Conservation (phyloP, 1,139 yeast species). For the Magnusiomyces sp. region DNA sequence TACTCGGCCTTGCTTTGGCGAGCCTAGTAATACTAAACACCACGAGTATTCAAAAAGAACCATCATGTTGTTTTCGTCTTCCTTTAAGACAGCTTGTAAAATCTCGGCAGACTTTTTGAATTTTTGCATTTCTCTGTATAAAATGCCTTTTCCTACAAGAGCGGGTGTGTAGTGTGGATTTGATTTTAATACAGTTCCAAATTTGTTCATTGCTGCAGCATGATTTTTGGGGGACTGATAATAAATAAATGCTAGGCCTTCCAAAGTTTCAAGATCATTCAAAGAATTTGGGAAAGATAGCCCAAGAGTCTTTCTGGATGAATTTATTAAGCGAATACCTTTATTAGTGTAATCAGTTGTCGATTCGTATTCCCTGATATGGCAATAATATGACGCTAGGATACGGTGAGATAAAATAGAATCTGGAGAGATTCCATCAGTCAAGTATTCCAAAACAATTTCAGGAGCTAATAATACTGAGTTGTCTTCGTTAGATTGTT, state of each 20-base stretch:
- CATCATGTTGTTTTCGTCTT: constrained; percentile 46
- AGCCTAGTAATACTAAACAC: constrained; percentile 56
- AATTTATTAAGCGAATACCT: constrained; percentile 48
- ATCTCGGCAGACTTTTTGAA: constrained; percentile 45
- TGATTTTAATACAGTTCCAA: constrained; percentile 48
- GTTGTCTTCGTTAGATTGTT: constrained; percentile 22
- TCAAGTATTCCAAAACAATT: constrained; percentile 46
- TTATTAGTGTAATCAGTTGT: constrained; percentile 53
- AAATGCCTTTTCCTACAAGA: constrained; percentile 72
- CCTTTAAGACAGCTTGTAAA: constrained; percentile 43
- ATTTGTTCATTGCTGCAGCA: constrained; percentile 61
- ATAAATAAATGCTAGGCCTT: constrained; percentile 74
- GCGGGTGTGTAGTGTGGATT: constrained; percentile 53
- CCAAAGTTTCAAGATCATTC: constrained; percentile 51
- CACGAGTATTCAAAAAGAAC: constrained; percentile 71
- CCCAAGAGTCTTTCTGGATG: constrained; percentile 41
- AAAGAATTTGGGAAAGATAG: constrained; percentile 44
- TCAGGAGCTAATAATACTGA: constrained; percentile 36
- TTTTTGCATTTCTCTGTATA: constrained; percentile 58
- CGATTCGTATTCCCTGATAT: constrained; percentile 53
- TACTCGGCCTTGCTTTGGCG: constrained; percentile 47
- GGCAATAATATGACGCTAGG: constrained; percentile 50
- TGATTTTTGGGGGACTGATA: constrained; percentile 87
- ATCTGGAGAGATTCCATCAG: constrained; percentile 44
- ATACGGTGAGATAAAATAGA: constrained; percentile 61